Evolutionary conservation across 108 stramenopile species (phyloP).

Genomic region (Pseudonitzschia multiseries): DNA sequence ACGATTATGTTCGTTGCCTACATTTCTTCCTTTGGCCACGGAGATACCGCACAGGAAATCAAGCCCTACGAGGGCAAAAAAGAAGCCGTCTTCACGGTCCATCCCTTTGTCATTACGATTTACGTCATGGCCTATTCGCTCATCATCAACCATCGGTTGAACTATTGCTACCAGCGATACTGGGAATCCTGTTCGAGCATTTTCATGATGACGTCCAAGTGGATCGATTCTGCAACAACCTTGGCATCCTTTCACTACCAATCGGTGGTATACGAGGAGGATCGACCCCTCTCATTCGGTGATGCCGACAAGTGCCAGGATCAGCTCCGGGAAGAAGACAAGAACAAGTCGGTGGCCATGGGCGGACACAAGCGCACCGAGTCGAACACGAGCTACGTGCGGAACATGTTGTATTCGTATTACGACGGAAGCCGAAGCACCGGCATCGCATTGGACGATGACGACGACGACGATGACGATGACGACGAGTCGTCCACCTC

Average conservation of each 20-base stretch:
- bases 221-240: conserved; percentile 53
- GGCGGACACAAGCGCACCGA: conserved; percentile 1
- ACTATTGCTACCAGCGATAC: conserved; percentile 48
- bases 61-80: background rate
- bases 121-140: conserved; percentile 46
- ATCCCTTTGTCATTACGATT: conserved; percentile 49
- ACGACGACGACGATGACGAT: no score
- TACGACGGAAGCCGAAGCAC: background rate
- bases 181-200: conserved; percentile 69
- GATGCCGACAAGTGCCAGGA: conserved; percentile 35
- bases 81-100: background rate
- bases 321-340: background rate
- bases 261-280: conserved; percentile 40
- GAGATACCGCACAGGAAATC: background rate
- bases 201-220: conserved; percentile 68
- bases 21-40: background rate
- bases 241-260: conserved; percentile 76
- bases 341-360: background rate
- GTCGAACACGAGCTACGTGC: background rate
- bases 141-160: conserved; percentile 50
- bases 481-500: no score
- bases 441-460: background rate
- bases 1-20: conserved; percentile 32
- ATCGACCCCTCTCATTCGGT: conserved; percentile 57
- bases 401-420: background rate